Percentiles rank a stretch among this genome's conserved stretches.
Conservation (phyloP, 495 filamentous ascomycete species). For the Neurospora sp. region DNA sequence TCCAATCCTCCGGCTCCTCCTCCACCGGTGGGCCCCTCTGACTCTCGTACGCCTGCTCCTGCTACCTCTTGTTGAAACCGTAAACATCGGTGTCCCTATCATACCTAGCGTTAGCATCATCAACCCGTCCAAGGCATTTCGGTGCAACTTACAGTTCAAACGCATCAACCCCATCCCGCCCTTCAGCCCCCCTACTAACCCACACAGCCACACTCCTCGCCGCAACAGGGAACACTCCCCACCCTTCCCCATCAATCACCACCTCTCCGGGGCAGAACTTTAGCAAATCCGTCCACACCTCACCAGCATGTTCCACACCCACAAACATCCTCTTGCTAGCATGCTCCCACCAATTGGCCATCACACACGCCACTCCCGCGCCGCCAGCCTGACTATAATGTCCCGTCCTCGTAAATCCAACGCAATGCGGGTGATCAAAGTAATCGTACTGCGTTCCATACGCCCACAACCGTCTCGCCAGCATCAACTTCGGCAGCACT, state of each 20-base stretch:
- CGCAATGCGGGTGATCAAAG: slow-evolving; percentile 53
- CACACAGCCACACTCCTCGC: slow-evolving; percentile 49
- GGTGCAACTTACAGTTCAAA: slow-evolving; percentile 2
- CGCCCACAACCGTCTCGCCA: slow-evolving; percentile 58
- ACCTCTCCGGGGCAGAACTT: slow-evolving; percentile 38
- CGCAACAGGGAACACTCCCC: slow-evolving; percentile 43
- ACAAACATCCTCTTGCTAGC: slow-evolving; percentile 49
- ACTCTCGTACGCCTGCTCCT: neutral
- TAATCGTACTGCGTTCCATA: slow-evolving; percentile 64
- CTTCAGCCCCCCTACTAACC: slow-evolving; percentile 44
- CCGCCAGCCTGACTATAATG: slow-evolving; percentile 19
- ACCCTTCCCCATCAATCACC: slow-evolving; percentile 45
- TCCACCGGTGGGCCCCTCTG: neutral
- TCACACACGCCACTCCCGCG: slow-evolving; percentile 48
- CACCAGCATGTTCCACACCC: slow-evolving; percentile 43
- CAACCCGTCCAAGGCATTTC: too few species aligned
- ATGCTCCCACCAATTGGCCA: slow-evolving; percentile 42
- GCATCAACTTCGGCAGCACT: slow-evolving; percentile 48
- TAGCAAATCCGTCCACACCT: slow-evolving; percentile 55
- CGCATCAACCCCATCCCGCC: slow-evolving; percentile 34
- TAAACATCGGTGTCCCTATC: neutral
- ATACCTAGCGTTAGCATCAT: too few species aligned
- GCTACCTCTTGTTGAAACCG: neutral
- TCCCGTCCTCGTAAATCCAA: slow-evolving; percentile 52
- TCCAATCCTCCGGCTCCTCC: neutral